Percentiles rank a stretch among this genome's conserved stretches.
phyloP scores from a whole-genome alignment of 164 flowering plant species.

The Stephania japonica region DNA sequence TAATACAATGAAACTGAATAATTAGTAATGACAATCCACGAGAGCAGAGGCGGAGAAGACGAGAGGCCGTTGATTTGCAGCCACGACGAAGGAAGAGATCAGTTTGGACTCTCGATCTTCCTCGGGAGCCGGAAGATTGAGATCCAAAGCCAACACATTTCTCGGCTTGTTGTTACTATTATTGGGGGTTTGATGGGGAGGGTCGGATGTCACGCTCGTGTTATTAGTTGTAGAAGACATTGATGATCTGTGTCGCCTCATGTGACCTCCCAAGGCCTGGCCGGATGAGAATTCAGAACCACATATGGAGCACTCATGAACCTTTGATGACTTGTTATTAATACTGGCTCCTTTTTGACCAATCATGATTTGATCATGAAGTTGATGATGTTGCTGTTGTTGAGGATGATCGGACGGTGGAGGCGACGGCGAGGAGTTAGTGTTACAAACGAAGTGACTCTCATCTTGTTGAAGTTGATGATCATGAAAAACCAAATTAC shows the following conservation, averaged over 20 bases:
- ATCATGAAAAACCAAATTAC: constrained; percentile 2
- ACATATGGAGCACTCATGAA: constrained; percentile 61
- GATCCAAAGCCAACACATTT: constrained; percentile 50
- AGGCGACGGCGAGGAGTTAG: constrained; percentile 3
- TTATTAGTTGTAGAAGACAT: neutral
- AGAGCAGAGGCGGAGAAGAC: constrained; percentile 56
- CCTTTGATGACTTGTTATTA: constrained; percentile 19
- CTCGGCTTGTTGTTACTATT: constrained; percentile 12
- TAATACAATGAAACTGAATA: constrained; percentile 9
- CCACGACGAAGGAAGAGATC: constrained; percentile 15
- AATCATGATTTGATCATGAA: neutral
- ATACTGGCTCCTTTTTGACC: neutral
- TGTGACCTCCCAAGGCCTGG: constrained; percentile 67
- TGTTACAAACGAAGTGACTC: constrained; percentile 10
- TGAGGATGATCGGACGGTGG: neutral
- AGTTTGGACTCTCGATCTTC: constrained; percentile 43
- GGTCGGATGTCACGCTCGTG: neutral
- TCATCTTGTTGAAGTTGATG: constrained; percentile 3
- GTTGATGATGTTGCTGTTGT: no score
- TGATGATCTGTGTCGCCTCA: constrained; percentile 47
- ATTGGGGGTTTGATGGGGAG: constrained; percentile 4
- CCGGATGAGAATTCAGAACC: constrained; percentile 54
- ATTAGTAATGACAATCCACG: constrained; percentile 66
- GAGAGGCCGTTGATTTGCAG: constrained; percentile 27
- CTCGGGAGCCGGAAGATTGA: constrained; percentile 76